Percentiles rank a stretch among this genome's conserved stretches.
phyloP scores from a whole-genome alignment of 2,329 filamentous ascomycete genomes.

The Sphaerulina vaccinii region DNA sequence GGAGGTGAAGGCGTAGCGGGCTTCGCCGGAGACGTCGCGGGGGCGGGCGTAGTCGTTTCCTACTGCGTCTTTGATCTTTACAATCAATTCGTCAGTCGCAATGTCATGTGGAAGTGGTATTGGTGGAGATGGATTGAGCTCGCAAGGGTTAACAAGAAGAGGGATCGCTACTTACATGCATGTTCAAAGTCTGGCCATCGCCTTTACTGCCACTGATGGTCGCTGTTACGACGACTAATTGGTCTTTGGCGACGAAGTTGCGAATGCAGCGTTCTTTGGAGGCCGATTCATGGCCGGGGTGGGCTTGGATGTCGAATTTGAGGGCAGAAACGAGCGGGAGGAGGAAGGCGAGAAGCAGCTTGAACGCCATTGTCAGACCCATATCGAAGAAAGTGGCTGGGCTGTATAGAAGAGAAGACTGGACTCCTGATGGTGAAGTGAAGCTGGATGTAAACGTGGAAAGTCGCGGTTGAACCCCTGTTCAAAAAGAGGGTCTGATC shows the following conservation, averaged over 20 bases:
- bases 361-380: conserved; percentile 6
- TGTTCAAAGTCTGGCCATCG: conserved; percentile 90
- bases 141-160: neutral
- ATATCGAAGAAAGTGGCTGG: neutral
- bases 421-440: no score
- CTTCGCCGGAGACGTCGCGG: conserved; percentile 87
- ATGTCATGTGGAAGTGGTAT: no score
- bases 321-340: conserved; percentile 61
- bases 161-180: conserved; percentile 69
- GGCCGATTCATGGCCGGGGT: conserved; percentile 58
- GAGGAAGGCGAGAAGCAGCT: conserved; percentile 40
- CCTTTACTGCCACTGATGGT: conserved; percentile 81
- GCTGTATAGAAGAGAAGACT: neutral
- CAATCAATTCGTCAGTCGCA: no score
- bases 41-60: conserved; percentile 94
- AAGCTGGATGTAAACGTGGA: no score
- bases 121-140: neutral
- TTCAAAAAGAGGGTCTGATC: no score
- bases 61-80: conserved; percentile 89
- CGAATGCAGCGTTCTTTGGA: conserved; percentile 85
- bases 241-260: conserved; percentile 91
- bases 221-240: conserved; percentile 91
- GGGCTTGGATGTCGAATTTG: conserved; percentile 87
- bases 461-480: no score
- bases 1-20: conserved; percentile 89